Conservation (phyloP, 2,329 filamentous ascomycete genomes). For the Bipolaris oryzae region DNA sequence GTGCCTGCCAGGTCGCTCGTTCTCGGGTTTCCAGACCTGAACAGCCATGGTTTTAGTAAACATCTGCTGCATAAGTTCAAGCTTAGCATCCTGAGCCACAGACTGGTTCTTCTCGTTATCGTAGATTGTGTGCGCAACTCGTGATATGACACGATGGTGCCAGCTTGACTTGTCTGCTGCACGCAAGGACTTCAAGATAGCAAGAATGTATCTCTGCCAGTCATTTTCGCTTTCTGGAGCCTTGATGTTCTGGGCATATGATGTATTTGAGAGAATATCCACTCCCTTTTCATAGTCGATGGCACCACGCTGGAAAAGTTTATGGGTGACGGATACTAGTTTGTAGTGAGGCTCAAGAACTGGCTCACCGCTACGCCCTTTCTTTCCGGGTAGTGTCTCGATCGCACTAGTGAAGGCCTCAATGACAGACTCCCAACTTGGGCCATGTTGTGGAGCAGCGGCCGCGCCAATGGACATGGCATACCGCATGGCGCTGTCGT, state of each 20-base stretch:
- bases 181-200: slow-evolving; percentile 64
- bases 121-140: slow-evolving; percentile 69
- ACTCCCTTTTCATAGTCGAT: slow-evolving; percentile 56
- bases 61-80: slow-evolving; percentile 80
- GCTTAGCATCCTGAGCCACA: slow-evolving; percentile 68
- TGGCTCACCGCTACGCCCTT: slow-evolving; percentile 71
- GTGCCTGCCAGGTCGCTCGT: slow-evolving; percentile 81
- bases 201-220: slow-evolving; percentile 67
- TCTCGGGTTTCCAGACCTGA: slow-evolving; percentile 93
- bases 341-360: slow-evolving; percentile 94
- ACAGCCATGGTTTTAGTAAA: slow-evolving; percentile 95
- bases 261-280: slow-evolving; percentile 59
- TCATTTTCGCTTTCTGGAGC: slow-evolving; percentile 57
- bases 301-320: slow-evolving; percentile 67
- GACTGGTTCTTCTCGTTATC: slow-evolving; percentile 60
- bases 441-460: slow-evolving; percentile 21
- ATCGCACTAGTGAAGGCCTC: slow-evolving; percentile 65
- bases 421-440: slow-evolving; percentile 57
- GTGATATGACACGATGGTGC: slow-evolving; percentile 89
- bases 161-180: slow-evolving; percentile 88
- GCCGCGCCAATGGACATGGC: slow-evolving; percentile 40
- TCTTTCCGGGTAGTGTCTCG: slow-evolving; percentile 64
- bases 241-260: slow-evolving; percentile 61
- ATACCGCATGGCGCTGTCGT: slow-evolving; percentile 47
- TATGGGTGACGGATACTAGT: slow-evolving; percentile 80